Conservation (phyloP, 306 rosid genomes). For the Fragaria vesca region DNA sequence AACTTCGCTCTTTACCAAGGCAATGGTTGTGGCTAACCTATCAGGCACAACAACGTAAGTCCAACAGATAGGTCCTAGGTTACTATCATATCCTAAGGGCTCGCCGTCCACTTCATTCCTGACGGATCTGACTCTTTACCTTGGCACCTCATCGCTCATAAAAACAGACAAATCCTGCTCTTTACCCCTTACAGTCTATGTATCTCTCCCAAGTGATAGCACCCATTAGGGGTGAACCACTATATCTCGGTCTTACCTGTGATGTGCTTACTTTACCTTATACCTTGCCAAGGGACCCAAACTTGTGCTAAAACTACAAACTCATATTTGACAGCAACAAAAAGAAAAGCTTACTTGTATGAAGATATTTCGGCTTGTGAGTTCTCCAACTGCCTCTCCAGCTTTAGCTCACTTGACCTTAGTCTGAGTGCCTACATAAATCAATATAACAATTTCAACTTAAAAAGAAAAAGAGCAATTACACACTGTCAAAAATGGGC, state of each 20-base stretch:
- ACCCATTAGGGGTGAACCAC: not conserved
- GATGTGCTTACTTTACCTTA: not conserved
- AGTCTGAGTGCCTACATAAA: conserved; percentile 76
- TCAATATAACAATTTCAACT: not conserved
- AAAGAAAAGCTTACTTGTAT: conserved; percentile 53
- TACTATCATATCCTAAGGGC: not conserved
- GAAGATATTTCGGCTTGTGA: conserved; percentile 75
- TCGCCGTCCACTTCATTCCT: not conserved
- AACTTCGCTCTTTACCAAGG: not conserved
- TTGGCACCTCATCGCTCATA: not conserved
- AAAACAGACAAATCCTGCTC: not conserved
- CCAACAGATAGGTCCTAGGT: not conserved
- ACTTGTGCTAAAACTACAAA: not conserved
- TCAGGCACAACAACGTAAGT: not conserved
- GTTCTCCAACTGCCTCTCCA: conserved; percentile 85
- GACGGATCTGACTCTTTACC: not conserved
- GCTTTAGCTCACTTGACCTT: conserved; percentile 90
- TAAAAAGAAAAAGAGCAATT: not conserved
- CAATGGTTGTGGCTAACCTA: not conserved
- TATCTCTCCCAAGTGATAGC: not conserved
- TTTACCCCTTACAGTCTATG: not conserved
- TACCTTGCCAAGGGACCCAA: not conserved
- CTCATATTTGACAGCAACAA: conserved; percentile 16
- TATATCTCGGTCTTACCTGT: not conserved
- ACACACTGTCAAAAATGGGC: not conserved